Evolutionary conservation across 2,329 filamentous ascomycete genomes (phyloP), one percentile per base, ranked within the genome.

Genomic region (Verticillium dahliae): DNA sequence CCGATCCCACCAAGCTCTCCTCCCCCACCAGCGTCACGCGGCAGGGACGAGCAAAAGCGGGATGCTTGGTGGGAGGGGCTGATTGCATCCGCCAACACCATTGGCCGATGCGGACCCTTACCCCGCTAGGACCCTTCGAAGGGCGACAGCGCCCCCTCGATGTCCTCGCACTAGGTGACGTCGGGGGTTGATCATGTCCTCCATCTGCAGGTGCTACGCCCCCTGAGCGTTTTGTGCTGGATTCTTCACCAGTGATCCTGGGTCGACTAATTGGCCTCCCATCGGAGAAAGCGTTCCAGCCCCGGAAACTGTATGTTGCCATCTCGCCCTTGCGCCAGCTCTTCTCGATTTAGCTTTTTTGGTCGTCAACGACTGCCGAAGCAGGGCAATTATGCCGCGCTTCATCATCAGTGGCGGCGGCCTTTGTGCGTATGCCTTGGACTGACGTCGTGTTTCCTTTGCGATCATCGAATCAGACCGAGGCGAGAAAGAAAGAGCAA

Each of bases 161-260:
- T 38, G 34, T 34, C 35, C 31, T 34, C 15, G 54, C 31, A 37
- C 54, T 56, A 31, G 27, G 27, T 31, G 54, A 34, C 33, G 33
- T 38, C 35, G 55, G 33, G 34, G 31, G 45, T n/a, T n/a, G 31
- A 31, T 37, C n/a, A n/a, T 18, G n/a, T 15, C 31, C 22, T 7
- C 14, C 38, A 22, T 31, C 57, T 39, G 27, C 18, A 34, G 13
- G 9, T 15, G 34, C 14, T 10, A 38, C 37, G 56, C 56, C 34
- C 56, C 31, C 39, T 58, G 57, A 58, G 57, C 57, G 39, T 58
- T 58, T 58, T 58, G 57, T 58, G 57, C 57, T 39, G 41, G 38
- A 58, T 50, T 58, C 57, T 58, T 58, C 57, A 58, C 57, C 57
- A 58, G 22, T 58, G 37, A 38, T 31, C 27, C 27, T 14, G 6